Evolutionary conservation across 352 stramenopile species (phyloP), one percentile per base, ranked within the genome.

Genomic region (Chrysophaeum taylorii): DNA sequence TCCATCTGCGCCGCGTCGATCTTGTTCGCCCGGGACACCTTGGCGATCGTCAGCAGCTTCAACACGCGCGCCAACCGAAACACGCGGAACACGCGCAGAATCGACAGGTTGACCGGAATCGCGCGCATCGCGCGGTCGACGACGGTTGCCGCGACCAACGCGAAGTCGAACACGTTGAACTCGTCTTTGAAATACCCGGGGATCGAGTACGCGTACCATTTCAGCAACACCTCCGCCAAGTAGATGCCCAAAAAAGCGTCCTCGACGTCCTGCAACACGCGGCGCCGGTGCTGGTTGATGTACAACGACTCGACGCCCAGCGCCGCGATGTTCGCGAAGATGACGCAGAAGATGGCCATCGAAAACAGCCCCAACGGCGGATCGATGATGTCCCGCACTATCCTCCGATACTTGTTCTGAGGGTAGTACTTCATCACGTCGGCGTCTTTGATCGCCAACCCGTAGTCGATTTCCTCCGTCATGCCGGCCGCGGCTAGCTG

Each of bases 101-200:
- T 4, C 12, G 2, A 7, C 18, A 66, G 45, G n/a, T n/a, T n/a
- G n/a, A n/a, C n/a, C n/a, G n/a, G n/a, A 4, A 23, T 25, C 7
- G 33, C 37, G 16, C 41, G 39, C 64, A n/a, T n/a, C n/a, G n/a
- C n/a, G 5, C 9, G 23, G 33, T 41, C 37, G 41, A 42, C 14
- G 43, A 77, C 16, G 62, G 23, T 7, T 41, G n/a, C n/a, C n/a
- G n/a, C 36, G n/a, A 54, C 38, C 4, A 68, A 31, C 35, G 60
- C 74, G n/a, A 85, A 85, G 74, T 91, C 85, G 48, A 91, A 89
- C 16, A 81, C 69, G 66, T 91, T 90, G 77, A 82, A 90, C 0
- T 64, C 61, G 68, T 88, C 79, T 4, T 48, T 33, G 0, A 70
- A 63, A 60, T 94, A 96, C 68, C 85, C 79, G 0, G 78, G 71